These are phyloP conservation scores for Piper betle DNA, from an alignment of 164 flowering plant genomes.

Conservation along the genomic window DNA sequence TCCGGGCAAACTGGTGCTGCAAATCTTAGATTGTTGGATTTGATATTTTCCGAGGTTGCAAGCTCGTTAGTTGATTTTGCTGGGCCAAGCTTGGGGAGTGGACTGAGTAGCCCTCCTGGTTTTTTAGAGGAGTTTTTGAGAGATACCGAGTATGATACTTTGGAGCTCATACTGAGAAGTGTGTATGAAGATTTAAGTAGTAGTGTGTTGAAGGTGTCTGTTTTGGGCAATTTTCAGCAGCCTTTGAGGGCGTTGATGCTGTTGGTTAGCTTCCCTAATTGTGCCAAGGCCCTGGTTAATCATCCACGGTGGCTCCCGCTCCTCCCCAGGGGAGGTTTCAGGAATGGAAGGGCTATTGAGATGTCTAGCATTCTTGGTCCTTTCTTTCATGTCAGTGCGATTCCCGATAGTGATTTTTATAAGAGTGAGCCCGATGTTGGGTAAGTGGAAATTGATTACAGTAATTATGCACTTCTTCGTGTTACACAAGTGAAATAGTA, in stretches of 20 bases:
- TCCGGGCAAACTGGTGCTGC: constrained; percentile 5
- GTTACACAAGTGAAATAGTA: background rate
- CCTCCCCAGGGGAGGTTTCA: constrained; percentile 46
- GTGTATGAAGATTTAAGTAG: constrained; percentile 83
- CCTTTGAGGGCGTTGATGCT: constrained; percentile 60
- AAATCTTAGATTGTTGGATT: constrained; percentile 47
- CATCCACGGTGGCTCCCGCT: constrained; percentile 89
- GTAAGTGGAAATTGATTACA: constrained; percentile 29
- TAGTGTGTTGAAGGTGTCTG: constrained; percentile 64
- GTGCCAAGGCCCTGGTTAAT: constrained; percentile 66
- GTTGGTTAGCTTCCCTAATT: constrained; percentile 52
- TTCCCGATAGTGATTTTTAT: constrained; percentile 75
- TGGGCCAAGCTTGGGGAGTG: constrained; percentile 23
- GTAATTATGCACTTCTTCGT: background rate
- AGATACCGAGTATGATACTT: constrained; percentile 65
- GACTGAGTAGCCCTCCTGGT: constrained; percentile 48
- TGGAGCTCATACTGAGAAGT: constrained; percentile 64
- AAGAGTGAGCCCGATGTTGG: constrained; percentile 93
- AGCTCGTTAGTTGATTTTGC: constrained; percentile 46
- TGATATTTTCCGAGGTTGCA: constrained; percentile 56
- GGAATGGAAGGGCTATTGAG: constrained; percentile 87
- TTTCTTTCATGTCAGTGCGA: constrained; percentile 88
- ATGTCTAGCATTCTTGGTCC: constrained; percentile 95
- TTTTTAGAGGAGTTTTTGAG: constrained; percentile 79
- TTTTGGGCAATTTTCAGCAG: constrained; percentile 84